phyloP scores from a whole-genome alignment of 2,329 filamentous ascomycete species.

The Penicillium sp. region DNA sequence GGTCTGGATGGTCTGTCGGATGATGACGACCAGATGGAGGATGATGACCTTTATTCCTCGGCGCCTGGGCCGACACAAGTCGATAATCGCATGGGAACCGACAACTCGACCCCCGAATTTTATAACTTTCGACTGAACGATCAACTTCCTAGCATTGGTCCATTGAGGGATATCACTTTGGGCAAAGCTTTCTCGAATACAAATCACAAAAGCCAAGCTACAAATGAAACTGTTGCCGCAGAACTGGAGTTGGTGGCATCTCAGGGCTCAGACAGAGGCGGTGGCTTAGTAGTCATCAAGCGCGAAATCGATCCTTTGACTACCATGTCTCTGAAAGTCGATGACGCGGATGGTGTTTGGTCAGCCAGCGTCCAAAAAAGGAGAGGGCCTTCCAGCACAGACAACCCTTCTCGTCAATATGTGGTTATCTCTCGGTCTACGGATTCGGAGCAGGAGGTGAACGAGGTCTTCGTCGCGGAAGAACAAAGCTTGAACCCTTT shows the following conservation, averaged over 20 bases:
- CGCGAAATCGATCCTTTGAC: conserved; percentile 73
- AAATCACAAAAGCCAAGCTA: conserved; percentile 48
- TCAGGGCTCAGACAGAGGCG: conserved; percentile 56
- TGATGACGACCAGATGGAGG: conserved; percentile 54
- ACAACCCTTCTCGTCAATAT: conserved; percentile 65
- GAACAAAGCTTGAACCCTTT: conserved; percentile 72
- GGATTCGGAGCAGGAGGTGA: conserved; percentile 68
- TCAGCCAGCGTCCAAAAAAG: conserved; percentile 60
- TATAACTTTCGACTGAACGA: conserved; percentile 77
- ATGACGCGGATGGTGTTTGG: conserved; percentile 76
- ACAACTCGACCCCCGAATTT: conserved; percentile 46
- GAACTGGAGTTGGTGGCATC: conserved; percentile 55
- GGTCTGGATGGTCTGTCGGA: conserved; percentile 59
- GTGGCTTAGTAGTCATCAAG: conserved; percentile 74
- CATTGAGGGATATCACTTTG: conserved; percentile 72
- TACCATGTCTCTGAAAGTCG: conserved; percentile 68
- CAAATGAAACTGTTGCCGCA: conserved; percentile 37
- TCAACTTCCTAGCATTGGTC: conserved; percentile 71
- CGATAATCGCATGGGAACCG: conserved; percentile 19
- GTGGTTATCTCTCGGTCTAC: conserved; percentile 75
- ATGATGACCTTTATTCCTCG: conserved; percentile 54
- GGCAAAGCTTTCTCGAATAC: conserved; percentile 56
- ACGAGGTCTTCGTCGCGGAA: conserved; percentile 75
- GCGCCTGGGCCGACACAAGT: conserved; percentile 25
- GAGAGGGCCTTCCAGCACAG: conserved; percentile 49